Percentiles rank a stretch among this genome's conserved stretches.
These are phyloP conservation scores for Setomelanomma holmii DNA, from an alignment of 2,329 filamentous ascomycete species.

Conservation along the genomic window DNA sequence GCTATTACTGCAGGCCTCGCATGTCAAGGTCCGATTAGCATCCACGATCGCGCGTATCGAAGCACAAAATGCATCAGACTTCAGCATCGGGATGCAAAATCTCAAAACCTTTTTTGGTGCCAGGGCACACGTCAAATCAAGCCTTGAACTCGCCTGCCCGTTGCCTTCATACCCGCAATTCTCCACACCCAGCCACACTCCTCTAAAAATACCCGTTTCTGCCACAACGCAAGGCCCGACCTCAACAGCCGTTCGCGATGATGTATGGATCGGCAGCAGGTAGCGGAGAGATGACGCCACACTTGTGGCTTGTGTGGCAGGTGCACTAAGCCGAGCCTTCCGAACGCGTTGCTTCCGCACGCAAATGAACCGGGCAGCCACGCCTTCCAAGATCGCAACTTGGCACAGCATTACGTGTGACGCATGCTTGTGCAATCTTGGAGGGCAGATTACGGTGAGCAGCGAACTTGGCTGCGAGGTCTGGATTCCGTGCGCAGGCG, in stretches of 20 bases:
- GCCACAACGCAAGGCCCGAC: conserved; percentile 1
- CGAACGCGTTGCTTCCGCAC: not conserved
- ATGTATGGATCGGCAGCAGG: conserved; percentile 14
- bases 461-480: conserved; percentile 12
- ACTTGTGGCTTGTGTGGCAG: conserved; percentile 6
- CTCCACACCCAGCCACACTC: conserved; percentile 1
- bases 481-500: conserved; percentile 8
- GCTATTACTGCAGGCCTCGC: not conserved
- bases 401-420: conserved; percentile 6
- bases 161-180: not conserved
- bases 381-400: conserved; percentile 2
- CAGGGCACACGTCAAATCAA: conserved; percentile 1
- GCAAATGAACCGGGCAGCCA: not conserved
- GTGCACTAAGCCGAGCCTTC: conserved; percentile 7
- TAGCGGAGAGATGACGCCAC: conserved; percentile 16
- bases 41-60: not conserved
- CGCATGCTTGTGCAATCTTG: conserved; percentile 12
- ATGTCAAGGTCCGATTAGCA: not conserved
- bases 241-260: conserved; percentile 12
- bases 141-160: not conserved
- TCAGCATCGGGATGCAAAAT: not conserved
- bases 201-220: conserved; percentile 2
- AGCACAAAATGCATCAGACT: not conserved
- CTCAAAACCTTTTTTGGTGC: not conserved
- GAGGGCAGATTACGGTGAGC: conserved; percentile 3